phyloP scores from a whole-genome alignment of 2,329 filamentous ascomycete species.

The Colletotrichum sp. region DNA sequence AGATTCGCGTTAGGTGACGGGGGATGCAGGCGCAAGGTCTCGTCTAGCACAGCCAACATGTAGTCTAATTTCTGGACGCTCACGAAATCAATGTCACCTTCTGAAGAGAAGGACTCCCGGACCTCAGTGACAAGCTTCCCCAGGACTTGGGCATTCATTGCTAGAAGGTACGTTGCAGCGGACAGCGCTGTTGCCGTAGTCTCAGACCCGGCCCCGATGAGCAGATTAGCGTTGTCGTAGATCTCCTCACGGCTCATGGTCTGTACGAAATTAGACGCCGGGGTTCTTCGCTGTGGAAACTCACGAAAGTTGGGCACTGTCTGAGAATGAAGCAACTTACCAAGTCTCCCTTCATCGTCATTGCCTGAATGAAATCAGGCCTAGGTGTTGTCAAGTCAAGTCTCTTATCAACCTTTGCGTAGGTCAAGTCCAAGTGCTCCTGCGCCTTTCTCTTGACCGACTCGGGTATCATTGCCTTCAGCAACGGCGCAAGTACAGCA shows the following conservation, averaged over 20 bases:
- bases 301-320: neutral
- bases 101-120: constrained; percentile 31
- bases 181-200: neutral
- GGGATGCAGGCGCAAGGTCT: constrained; percentile 42
- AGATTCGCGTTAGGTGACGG: constrained; percentile 24
- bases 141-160: neutral
- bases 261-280: neutral
- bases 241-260: constrained; percentile 2
- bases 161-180: neutral
- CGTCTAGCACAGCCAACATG: constrained; percentile 38
- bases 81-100: constrained; percentile 34
- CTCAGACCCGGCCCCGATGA: constrained; percentile 25
- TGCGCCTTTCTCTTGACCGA: neutral
- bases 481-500: neutral
- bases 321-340: neutral
- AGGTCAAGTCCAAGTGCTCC: neutral
- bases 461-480: neutral
- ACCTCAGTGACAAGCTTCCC: constrained; percentile 37
- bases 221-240: constrained; percentile 4
- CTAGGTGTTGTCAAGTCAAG: neutral
- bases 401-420: neutral
- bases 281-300: neutral
- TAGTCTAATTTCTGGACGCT: constrained; percentile 32
- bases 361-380: neutral
- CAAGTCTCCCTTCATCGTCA: neutral